These are phyloP conservation scores for Bipolaris victoriae DNA, from an alignment of 2,329 filamentous ascomycete species.

Conservation along the genomic window DNA sequence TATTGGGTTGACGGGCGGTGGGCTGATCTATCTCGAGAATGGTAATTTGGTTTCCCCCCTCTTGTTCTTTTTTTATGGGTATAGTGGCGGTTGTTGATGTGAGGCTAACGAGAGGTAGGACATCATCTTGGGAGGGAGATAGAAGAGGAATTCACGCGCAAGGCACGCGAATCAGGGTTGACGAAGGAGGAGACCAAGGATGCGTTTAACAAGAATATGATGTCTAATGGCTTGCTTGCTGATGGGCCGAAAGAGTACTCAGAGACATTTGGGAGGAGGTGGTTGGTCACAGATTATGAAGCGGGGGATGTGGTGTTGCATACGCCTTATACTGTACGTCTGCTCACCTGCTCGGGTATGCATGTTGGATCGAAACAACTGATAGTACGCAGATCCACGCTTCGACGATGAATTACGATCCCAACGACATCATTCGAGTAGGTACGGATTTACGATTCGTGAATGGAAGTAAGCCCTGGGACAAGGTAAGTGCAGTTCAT, in stretches of 20 bases:
- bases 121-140: slow-evolving; percentile 57
- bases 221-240: slow-evolving; percentile 60
- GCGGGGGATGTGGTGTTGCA: slow-evolving; percentile 58
- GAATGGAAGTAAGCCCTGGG: slow-evolving; percentile 58
- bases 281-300: slow-evolving; percentile 61
- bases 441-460: slow-evolving; percentile 65
- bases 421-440: slow-evolving; percentile 59
- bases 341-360: too few species aligned
- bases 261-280: slow-evolving; percentile 53
- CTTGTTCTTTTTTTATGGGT: too few species aligned
- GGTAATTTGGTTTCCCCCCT: slow-evolving; percentile 27
- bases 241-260: slow-evolving; percentile 57
- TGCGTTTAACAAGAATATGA: slow-evolving; percentile 63
- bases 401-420: slow-evolving; percentile 62
- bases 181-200: slow-evolving; percentile 58
- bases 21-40: slow-evolving; percentile 65
- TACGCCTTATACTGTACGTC: slow-evolving; percentile 35
- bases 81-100: not conserved
- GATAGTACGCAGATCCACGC: slow-evolving; percentile 58
- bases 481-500: slow-evolving; percentile 47
- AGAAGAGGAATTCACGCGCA: slow-evolving; percentile 57
- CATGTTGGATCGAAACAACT: too few species aligned
- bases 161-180: slow-evolving; percentile 58
- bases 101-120: slow-evolving; percentile 29
- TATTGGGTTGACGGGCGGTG: slow-evolving; percentile 61